Base-by-base conservation (phyloP, 1,284 basidiomycete genomes). In the Anthracocystis walkeri region DNA sequence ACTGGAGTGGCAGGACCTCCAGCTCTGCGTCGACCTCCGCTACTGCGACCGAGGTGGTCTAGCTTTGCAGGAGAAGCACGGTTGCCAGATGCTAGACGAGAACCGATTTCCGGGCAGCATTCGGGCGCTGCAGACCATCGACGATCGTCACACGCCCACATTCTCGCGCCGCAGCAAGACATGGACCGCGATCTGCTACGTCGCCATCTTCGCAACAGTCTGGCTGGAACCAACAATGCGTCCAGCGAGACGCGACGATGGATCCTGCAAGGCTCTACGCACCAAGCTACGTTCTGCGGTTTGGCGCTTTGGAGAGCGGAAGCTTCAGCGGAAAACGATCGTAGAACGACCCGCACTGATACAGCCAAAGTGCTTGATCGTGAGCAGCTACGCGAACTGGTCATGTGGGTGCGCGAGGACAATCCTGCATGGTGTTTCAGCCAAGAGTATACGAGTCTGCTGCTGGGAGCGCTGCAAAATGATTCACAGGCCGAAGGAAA, bases 391-490 rank as follows among this genome's bases (percentile, higher is more conserved):
- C 62, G 65, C 11, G 35, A 48, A 20, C 29, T 74, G 4, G 53
- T 74, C 21, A 48, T 27, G 42, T 61, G 53, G 53, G 23, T 69
- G 7, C 65, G 57, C n/a, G 50, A 40, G 7, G 58, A 48, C 41
- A 40, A 65, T 27, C 58, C 58, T 12, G 42, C 58, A 4, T 74
- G 71, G 71, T 74, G 71, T 25, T 69, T 61, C 38, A 59, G 58
- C 23, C 44, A 62, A 31, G 65, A 68, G 21, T 74, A 58, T 14
- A 63, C 59, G 23, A 54, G 51, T 23, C 55, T 72, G n/a, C 52
- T 72, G 14, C 49, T 63, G 6, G 49, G 55, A 27, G 64, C 64
- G 14, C 49, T 66, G 27, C 42, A 53, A 14, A 61, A 59, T 16
- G 25, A 56, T 3, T 20, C 23, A 18, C 14, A 23, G 18, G 31